A percentile compares a stretch with the other conserved stretches of the same genome.
Evolutionary conservation across 2,329 filamentous ascomycete species (phyloP).

Genomic region (Colletotrichum musae): DNA sequence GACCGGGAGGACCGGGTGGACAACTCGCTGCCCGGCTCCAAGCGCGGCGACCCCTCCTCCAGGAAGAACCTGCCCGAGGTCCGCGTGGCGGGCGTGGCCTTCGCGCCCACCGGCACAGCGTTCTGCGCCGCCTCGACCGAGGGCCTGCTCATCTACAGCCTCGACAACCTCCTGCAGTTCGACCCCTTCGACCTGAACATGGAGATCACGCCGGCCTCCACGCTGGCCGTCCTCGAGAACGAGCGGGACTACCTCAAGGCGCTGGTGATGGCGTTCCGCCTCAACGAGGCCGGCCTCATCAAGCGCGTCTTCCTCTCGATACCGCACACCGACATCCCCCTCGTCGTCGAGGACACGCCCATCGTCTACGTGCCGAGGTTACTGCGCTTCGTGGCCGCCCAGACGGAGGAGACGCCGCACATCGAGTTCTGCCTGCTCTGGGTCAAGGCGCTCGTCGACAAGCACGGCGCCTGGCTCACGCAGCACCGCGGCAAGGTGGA

Average conservation of each 20-base stretch:
- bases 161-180: slow-evolving; percentile 88
- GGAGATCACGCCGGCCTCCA: slow-evolving; percentile 90
- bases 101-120: slow-evolving; percentile 88
- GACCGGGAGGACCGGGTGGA: slow-evolving; percentile 90
- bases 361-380: slow-evolving; percentile 88
- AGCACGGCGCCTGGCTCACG: slow-evolving; percentile 88
- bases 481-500: slow-evolving; percentile 85
- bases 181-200: slow-evolving; percentile 98
- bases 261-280: slow-evolving; percentile 95
- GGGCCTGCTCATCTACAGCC: slow-evolving; percentile 91
- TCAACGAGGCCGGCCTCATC: slow-evolving; percentile 88
- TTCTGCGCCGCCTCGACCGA: slow-evolving; percentile 98
- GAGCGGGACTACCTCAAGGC: slow-evolving; percentile 91
- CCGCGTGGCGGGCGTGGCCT: slow-evolving; percentile 85
- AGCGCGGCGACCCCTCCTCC: slow-evolving; percentile 86
- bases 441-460: slow-evolving; percentile 86
- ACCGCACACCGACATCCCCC: slow-evolving; percentile 79
- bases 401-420: slow-evolving; percentile 92
- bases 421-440: slow-evolving; percentile 95
- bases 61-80: slow-evolving; percentile 86
- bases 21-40: slow-evolving; percentile 84
- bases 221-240: slow-evolving; percentile 75
- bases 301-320: slow-evolving; percentile 89
- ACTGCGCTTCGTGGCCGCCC: slow-evolving; percentile 87
- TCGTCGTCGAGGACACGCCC: slow-evolving; percentile 85